These are phyloP conservation scores for Penicillium sp. DNA, from an alignment of 2,329 filamentous ascomycete genomes.

Conservation along the genomic window DNA sequence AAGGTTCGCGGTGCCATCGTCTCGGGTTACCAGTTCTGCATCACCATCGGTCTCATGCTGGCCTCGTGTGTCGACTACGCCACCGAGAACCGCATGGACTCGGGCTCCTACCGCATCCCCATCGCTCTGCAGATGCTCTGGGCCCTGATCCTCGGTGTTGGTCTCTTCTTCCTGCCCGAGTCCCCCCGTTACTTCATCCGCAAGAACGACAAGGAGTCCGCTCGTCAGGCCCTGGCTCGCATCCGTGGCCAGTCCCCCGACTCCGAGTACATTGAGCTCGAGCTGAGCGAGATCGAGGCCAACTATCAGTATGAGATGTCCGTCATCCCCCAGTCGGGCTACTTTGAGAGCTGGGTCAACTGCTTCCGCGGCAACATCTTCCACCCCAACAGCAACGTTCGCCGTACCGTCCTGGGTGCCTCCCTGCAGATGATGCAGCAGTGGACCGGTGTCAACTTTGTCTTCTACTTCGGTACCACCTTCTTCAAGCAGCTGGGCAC, in stretches of 20 bases:
- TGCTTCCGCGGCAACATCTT: conserved; percentile 55
- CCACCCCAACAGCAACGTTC: conserved; percentile 51
- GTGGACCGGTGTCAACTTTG: conserved; percentile 84
- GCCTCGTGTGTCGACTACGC: conserved; percentile 69
- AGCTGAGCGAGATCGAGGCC: conserved; percentile 79
- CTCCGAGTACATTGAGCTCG: conserved; percentile 69
- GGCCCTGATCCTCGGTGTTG: conserved; percentile 66
- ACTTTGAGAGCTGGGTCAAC: conserved; percentile 62
- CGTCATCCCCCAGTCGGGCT: conserved; percentile 59
- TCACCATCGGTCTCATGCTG: conserved; percentile 71
- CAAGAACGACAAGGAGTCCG: conserved; percentile 62
- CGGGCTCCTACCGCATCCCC: conserved; percentile 70
- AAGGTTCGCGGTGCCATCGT: conserved; percentile 75
- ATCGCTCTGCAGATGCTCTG: conserved; percentile 75
- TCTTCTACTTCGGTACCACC: conserved; percentile 80
- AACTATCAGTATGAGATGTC: conserved; percentile 80
- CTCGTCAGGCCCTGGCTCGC: conserved; percentile 56
- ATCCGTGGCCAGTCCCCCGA: conserved; percentile 69
- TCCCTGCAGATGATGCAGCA: conserved; percentile 78
- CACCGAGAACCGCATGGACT: conserved; percentile 57
- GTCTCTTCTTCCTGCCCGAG: conserved; percentile 73
- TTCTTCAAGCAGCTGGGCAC: conserved; percentile 76
- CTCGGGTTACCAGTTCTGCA: conserved; percentile 77
- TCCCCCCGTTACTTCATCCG: conserved; percentile 83
- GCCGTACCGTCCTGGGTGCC: conserved; percentile 64